Evolutionary conservation across 208 protist genomes (phyloP), one percentile per base, ranked within the genome.

Genomic region (Lotmaria passim): DNA sequence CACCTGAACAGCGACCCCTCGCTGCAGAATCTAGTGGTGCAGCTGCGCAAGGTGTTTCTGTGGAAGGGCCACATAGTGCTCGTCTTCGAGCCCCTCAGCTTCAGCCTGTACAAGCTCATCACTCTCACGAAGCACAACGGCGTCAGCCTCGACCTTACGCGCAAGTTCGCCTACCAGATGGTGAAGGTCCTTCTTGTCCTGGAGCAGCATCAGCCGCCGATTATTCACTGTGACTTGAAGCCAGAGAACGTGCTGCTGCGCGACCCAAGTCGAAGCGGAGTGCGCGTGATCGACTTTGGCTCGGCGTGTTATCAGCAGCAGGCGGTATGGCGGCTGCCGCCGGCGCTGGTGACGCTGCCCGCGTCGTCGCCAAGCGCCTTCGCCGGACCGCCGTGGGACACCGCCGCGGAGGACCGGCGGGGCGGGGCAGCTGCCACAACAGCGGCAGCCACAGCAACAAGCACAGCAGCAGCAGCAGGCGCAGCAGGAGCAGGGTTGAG

Each of bases 211-310:
- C 66, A 96, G 7, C 85, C 98, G 17, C 89, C 96, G 34, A 97
- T 99, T 58, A 98, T 99, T 51, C 98, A 99, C 76, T 99, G 98
- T 63, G 98, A 99, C 75, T 70, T 99, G 33, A 99, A 99, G 82
- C 95, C 94, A 17, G 95, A 98, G 79, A 98, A 98, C 79, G 90
- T 98, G 36, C 82, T 98, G 26, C 82, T 98, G 63, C 78, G 79
- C 23, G 68, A 96, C 65, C 86, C 81, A n/a, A 95, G 90, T 41
- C 77, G 96, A 7, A 97, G 81, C 52, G 93, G 83, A 11, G 98
- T 99, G 71, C 85, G 84, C 24, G 75, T 96, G 0, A 99, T 99
- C 60, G 99, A 99, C 79, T 99, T 99, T 85, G 99, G 99, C 33
- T 97, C 86, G 28, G 87, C 95, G n/a, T 99, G 97, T 72, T 96